A percentile compares a stretch with the other conserved stretches of the same genome.
phyloP scores from a whole-genome alignment of 176 grass and related monocot species.

The Tillandsia fasciculata region DNA sequence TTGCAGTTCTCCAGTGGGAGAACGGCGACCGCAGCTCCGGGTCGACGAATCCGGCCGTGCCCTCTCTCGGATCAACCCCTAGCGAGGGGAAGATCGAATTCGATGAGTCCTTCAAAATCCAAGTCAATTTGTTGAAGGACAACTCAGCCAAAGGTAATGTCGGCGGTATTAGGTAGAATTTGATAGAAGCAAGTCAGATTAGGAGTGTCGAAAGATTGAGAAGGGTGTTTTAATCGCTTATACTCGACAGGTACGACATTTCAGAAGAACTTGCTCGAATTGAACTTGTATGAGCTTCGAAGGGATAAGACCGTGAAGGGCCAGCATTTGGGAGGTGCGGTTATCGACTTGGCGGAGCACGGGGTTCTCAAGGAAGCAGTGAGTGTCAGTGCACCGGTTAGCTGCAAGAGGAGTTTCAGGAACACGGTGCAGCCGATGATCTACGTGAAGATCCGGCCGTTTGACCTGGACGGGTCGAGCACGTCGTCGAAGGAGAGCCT shows the following conservation, averaged over 20 bases:
- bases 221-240: no score
- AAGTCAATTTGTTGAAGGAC: background rate
- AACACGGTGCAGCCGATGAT: background rate
- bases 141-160: background rate
- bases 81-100: background rate
- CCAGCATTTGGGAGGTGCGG: background rate
- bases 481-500: background rate
- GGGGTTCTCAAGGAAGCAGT: background rate
- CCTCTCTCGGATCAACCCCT: background rate
- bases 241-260: background rate
- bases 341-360: background rate
- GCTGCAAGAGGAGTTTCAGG: background rate
- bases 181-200: no score
- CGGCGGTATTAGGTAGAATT: no score
- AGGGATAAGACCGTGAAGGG: background rate
- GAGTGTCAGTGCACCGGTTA: background rate
- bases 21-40: background rate
- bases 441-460: background rate
- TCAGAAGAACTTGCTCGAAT: slow-evolving; percentile 2
- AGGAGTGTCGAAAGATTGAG: no score
- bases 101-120: background rate
- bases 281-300: background rate
- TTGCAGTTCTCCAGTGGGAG: background rate
- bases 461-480: background rate
- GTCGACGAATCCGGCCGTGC: background rate